Conservation (phyloP, 805 yeast species). For the Cyberlindnera sargentensis region DNA sequence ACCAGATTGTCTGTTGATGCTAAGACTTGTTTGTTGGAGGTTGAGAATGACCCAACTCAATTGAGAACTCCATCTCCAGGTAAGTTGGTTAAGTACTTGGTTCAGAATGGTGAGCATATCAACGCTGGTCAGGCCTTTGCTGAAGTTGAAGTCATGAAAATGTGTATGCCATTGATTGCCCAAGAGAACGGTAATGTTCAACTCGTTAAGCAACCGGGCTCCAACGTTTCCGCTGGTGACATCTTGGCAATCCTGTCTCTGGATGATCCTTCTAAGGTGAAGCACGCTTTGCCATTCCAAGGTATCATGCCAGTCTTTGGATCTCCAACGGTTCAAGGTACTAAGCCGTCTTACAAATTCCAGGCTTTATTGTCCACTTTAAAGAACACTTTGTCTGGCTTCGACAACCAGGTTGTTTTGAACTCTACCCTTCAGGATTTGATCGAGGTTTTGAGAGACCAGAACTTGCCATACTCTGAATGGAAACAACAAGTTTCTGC, state of each 20-base stretch:
- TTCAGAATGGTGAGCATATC: conserved; percentile 93
- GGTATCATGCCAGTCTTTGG: conserved; percentile 91
- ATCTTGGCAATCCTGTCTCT: conserved; percentile 89
- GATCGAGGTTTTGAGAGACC: conserved; percentile 66
- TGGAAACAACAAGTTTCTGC: conserved; percentile 87
- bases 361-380: conserved; percentile 51
- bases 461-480: conserved; percentile 85
- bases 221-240: conserved; percentile 95
- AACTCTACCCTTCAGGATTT: conserved; percentile 69
- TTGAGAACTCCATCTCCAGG: conserved; percentile 99
- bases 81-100: conserved; percentile 86
- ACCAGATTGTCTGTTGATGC: conserved; percentile 93
- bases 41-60: conserved; percentile 97
- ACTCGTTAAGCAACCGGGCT: conserved; percentile 94
- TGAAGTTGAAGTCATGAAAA: conserved; percentile 98
- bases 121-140: conserved; percentile 91
- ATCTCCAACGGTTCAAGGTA: conserved; percentile 73
- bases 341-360: conserved; percentile 76
- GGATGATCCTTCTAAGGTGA: conserved; percentile 96
- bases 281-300: conserved; percentile 92
- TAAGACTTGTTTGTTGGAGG: conserved; percentile 89
- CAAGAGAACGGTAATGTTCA: conserved; percentile 92
- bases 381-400: conserved; percentile 79
- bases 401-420: conserved; percentile 93
- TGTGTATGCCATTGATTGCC: conserved; percentile 97